A percentile compares a stretch with the other conserved stretches of the same genome.
phyloP scores from a whole-genome alignment of 1,284 basidiomycete genomes.

The Irpex sp. region DNA sequence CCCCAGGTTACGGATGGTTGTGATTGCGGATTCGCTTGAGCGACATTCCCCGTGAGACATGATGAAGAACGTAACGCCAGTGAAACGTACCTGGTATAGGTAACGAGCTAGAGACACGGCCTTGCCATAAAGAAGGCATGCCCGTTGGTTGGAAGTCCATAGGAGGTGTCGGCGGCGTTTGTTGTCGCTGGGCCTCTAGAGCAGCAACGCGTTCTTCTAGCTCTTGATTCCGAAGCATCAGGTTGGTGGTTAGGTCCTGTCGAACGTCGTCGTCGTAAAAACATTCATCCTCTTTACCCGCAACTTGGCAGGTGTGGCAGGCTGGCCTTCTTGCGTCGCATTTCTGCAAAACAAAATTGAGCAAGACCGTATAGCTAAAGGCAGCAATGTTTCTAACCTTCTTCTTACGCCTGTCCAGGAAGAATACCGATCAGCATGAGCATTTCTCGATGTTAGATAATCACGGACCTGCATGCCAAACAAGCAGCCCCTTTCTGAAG shows the following conservation, averaged over 20 bases:
- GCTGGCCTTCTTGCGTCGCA: slow-evolving; percentile 25
- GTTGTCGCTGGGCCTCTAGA: slow-evolving; percentile 15
- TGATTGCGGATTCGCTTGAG: background rate
- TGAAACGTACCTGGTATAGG: background rate
- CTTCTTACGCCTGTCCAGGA: slow-evolving; percentile 23
- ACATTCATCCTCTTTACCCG: slow-evolving; percentile 26
- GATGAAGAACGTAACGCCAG: background rate
- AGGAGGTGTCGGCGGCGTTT: background rate
- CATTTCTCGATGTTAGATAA: background rate
- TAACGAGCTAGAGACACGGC: background rate
- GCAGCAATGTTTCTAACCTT: slow-evolving; percentile 16
- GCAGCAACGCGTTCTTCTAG: slow-evolving; percentile 21
- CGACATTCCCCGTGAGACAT: background rate
- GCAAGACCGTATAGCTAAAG: background rate
- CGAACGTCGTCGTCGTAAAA: slow-evolving; percentile 24
- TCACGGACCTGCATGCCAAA: slow-evolving; percentile 22
- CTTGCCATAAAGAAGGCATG: background rate
- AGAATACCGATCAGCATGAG: background rate
- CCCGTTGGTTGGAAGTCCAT: background rate
- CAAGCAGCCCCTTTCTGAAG: slow-evolving; percentile 28
- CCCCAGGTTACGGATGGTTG: background rate
- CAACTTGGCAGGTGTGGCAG: slow-evolving; percentile 25
- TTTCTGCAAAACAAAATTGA: slow-evolving; percentile 16
- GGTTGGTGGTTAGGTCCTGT: slow-evolving; percentile 18
- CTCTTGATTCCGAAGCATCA: slow-evolving; percentile 19